Evolutionary conservation across 1,139 yeast genomes (phyloP), one percentile per base, ranked within the genome.

Genomic region (Hanseniaspora gamundiae): DNA sequence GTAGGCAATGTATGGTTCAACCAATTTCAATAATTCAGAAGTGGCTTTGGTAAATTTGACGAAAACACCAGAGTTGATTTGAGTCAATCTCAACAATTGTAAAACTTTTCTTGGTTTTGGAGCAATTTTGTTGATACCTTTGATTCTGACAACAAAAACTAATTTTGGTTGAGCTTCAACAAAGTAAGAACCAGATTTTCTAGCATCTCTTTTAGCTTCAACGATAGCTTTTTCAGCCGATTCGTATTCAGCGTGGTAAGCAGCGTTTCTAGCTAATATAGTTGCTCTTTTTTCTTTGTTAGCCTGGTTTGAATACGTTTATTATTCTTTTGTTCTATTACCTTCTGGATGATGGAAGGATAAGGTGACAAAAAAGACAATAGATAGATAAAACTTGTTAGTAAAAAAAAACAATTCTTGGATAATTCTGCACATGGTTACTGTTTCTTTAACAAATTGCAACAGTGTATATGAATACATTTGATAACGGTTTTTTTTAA

Each of bases 31-130:
- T 71, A 91, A 82, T 79, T 91, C 97, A 61, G 81, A 65, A 65
- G 98, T 91, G 62, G 98, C 98, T 82, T 91, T 91, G 80, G 97
- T 91, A 64, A 91, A 80, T 75, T 86, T 86, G 68, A 91, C 94
- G 67, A 91, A 91, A 60, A 87, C 95, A 81, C 95, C 98, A 64
- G 94, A 80, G 81, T 91, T 91, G 73, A 91, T 87, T 77, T 88
- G 97, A 69, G 85, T 81, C 71, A 91, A 83, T 78, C 98, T 86
- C 71, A 91, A 78, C 68, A 91, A 81, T 77, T 91, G 98, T 72
- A 91, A 74, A 62, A 91, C 95, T 87, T 91, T 91, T 83, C 97
- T 86, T 78, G 97, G 97, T 85, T 91, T 91, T 67, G 98, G 98
- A 65, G 98, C 87, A 64, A 91, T 87, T 84, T 91, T 91, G 88